These are phyloP conservation scores for Rhypophila decipiens DNA, from an alignment of 495 filamentous ascomycete genomes.

Conservation along the genomic window DNA sequence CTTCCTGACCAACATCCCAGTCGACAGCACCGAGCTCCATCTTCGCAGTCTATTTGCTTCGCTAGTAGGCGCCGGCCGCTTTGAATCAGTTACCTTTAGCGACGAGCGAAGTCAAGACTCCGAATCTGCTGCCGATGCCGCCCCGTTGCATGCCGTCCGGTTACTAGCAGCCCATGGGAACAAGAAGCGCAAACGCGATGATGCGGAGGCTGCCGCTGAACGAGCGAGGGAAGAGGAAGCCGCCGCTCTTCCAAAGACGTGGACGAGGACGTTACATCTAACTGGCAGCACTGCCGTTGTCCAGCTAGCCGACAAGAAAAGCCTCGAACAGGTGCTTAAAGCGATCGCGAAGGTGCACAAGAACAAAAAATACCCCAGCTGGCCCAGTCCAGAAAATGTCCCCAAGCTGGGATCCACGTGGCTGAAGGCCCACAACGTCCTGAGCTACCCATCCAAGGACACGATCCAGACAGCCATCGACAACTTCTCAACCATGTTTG, in stretches of 20 bases:
- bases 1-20: conserved; percentile 81
- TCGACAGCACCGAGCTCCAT: conserved; percentile 73
- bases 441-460: conserved; percentile 61
- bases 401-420: conserved; percentile 54
- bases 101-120: conserved; percentile 30
- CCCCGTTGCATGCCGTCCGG: conserved; percentile 34
- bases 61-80: conserved; percentile 63
- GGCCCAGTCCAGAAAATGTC: conserved; percentile 50
- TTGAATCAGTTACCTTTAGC: conserved; percentile 73
- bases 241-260: conserved; percentile 56
- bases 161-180: conserved; percentile 44
- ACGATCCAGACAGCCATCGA: conserved; percentile 65
- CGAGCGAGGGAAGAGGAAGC: conserved; percentile 46
- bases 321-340: conserved; percentile 65
- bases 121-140: conserved; percentile 15
- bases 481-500: conserved; percentile 72
- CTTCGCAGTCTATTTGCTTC: conserved; percentile 66
- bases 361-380: conserved; percentile 49
- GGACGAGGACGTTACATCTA: conserved; percentile 64
- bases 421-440: conserved; percentile 58
- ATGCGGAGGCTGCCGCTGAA: conserved; percentile 41
- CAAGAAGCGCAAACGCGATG: conserved; percentile 65
- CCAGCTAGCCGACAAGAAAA: conserved; percentile 72
- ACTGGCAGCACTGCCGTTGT: conserved; percentile 76
- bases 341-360: conserved; percentile 58